Evolutionary conservation across 331 rosid genomes (phyloP).

Genomic region (Ulmus americana): DNA sequence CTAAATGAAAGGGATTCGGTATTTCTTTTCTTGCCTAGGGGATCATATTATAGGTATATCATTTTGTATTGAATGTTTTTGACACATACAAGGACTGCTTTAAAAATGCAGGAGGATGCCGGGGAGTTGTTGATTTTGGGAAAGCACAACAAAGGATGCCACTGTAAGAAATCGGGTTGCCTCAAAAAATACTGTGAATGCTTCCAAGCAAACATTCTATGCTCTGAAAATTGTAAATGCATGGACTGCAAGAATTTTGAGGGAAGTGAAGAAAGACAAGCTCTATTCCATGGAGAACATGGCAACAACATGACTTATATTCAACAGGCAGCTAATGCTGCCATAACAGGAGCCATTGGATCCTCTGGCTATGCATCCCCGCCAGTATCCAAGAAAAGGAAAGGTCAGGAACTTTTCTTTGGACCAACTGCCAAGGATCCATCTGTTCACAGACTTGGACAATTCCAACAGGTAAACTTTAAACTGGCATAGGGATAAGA

Average conservation of each 20-base stretch:
- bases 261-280: constrained; percentile 97
- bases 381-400: constrained; percentile 67
- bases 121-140: constrained; percentile 75
- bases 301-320: constrained; percentile 56
- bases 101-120: constrained; percentile 66
- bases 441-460: constrained; percentile 49
- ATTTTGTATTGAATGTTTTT: constrained; percentile 12
- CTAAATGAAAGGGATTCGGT: constrained; percentile 6
- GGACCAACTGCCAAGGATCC: constrained; percentile 66
- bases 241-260: constrained; percentile 96
- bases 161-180: constrained; percentile 92
- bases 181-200: constrained; percentile 91
- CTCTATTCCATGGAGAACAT: constrained; percentile 80
- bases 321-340: constrained; percentile 98
- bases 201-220: constrained; percentile 93
- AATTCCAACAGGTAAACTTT: constrained; percentile 65
- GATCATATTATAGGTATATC: neutral
- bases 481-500: constrained; percentile 6
- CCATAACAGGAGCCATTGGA: constrained; percentile 95
- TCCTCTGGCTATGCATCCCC: constrained; percentile 79
- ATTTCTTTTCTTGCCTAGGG: constrained; percentile 9
- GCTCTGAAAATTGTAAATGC: constrained; percentile 96
- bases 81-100: constrained; percentile 21
- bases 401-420: constrained; percentile 57
- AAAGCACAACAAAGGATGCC: constrained; percentile 97